Evolutionary conservation across 169 alveolate genomes (phyloP).

Genomic region (Eimeria acervulina): DNA sequence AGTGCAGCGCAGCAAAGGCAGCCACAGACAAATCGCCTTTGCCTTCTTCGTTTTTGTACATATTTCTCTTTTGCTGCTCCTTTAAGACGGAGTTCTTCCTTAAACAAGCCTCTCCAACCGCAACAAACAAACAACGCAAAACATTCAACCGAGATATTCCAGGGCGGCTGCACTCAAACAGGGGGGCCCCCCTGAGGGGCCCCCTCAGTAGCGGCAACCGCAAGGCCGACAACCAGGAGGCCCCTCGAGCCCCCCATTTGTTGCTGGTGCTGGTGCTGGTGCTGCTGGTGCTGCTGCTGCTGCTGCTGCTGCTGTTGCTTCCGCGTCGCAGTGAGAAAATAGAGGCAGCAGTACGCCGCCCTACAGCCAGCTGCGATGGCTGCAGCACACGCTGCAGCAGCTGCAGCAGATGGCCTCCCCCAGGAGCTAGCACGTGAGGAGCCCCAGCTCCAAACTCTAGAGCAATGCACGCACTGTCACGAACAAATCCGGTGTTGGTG

Average conservation of each 20-base stretch:
- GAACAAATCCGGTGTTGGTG: not conserved
- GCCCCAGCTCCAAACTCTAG: conserved; percentile 61
- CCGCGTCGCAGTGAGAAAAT: not conserved
- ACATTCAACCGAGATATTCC: conserved; percentile 17
- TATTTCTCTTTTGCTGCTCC: not conserved
- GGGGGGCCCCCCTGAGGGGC: not conserved
- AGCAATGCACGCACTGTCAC: not conserved
- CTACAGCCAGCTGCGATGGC: conserved; percentile 36
- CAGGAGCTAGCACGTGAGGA: conserved; percentile 64
- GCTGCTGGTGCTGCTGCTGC: conserved; percentile 5
- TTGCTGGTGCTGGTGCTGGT: not conserved
- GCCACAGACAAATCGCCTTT: conserved; percentile 14
- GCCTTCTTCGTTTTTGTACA: not conserved
- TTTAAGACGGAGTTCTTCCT: not conserved
- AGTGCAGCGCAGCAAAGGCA: conserved; percentile 40
- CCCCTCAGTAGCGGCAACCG: not conserved
- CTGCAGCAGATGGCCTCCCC: conserved; percentile 35
- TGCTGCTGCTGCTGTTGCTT: not conserved
- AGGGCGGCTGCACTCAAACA: not conserved
- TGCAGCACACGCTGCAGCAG: conserved; percentile 32
- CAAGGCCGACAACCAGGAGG: not conserved
- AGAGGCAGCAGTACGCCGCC: conserved; percentile 17
- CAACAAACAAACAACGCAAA: not conserved
- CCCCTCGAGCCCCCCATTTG: not conserved
- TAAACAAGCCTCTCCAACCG: not conserved